Base-by-base conservation (phyloP, 2,329 filamentous ascomycete species). In the Colletotrichum musae region DNA sequence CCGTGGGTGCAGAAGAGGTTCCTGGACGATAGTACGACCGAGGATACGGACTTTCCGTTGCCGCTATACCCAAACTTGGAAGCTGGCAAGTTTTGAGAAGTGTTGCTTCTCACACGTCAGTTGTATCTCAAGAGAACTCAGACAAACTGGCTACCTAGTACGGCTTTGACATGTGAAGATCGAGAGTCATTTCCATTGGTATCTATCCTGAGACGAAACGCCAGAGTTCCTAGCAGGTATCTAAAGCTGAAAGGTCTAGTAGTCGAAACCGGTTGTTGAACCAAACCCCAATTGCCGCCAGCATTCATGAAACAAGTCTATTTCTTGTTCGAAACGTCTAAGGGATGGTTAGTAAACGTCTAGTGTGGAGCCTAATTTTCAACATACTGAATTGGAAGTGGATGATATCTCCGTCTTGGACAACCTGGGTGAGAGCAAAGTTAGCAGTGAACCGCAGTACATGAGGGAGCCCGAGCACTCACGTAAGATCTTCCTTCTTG, bases 311-410 rank as follows among this genome's bases (percentile, higher is more conserved):
- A 15, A 4, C 32, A 32, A 4, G 1, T 62, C 50, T 62, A 62
- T 54, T 62, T 62, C 59, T 47, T 62, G 50, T 62, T 62, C n/a
- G 59, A 62, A 62, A 62, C 59, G 36, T 62, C 59, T 62, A 2
- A 47, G 4, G 0, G 2, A 39, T 4, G 16, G 59, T 62, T 0
- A 62, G 59, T 12, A 36, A 36, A 18, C 6, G 5, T 6, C 28
- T 6, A 15, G 50, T 12, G 21, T 39, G 5, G 15, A 47, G 0
- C 28, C 12, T 6, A 13, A 13, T 0, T 51, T 57, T 51, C 6
- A 62, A 80, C 80, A 72, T 77, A 82, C 81, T 83, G 72, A 83
- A 83, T 56, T 82, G 80, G 72, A 83, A 83, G 73, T 83, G 81
- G 56, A 83, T 77, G 18, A 83, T 83, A 60, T 83, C 81, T 65